A percentile compares a stretch with the other conserved stretches of the same genome.
Evolutionary conservation across 2,329 filamentous ascomycete species (phyloP).

Genomic region (Dactylellina drechsleri): DNA sequence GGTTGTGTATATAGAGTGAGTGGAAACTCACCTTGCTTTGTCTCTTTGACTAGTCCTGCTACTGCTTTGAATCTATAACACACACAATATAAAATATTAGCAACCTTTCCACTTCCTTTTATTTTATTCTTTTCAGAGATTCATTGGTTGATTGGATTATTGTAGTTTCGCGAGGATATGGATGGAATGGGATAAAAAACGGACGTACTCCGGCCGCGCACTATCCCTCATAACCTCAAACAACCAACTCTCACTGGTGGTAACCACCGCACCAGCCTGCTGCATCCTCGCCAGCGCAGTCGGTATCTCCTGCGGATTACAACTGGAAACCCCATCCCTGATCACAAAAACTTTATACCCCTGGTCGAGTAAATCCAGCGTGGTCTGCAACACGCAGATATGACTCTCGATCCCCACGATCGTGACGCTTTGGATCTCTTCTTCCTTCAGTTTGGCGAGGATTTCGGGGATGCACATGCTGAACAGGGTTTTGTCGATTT

Average conservation of each 20-base stretch:
- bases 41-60: slow-evolving; percentile 29
- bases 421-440: slow-evolving; percentile 65
- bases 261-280: slow-evolving; percentile 79
- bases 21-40: slow-evolving; percentile 25
- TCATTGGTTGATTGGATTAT: background rate
- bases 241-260: slow-evolving; percentile 74
- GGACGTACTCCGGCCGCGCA: slow-evolving; percentile 66
- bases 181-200: background rate
- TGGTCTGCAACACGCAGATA: slow-evolving; percentile 93
- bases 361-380: slow-evolving; percentile 77
- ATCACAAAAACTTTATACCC: slow-evolving; percentile 88
- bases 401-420: slow-evolving; percentile 93
- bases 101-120: background rate
- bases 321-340: slow-evolving; percentile 88
- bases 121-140: no score
- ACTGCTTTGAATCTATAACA: slow-evolving; percentile 39
- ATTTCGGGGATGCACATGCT: slow-evolving; percentile 76
- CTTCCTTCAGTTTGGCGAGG: slow-evolving; percentile 55
- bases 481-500: slow-evolving; percentile 88
- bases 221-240: slow-evolving; percentile 60
- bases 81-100: background rate
- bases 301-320: slow-evolving; percentile 81
- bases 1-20: background rate
- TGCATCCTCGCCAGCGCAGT: slow-evolving; percentile 81
- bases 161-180: background rate